Evolutionary conservation across 768 basidiomycete species (phyloP), one percentile per base, ranked within the genome.

Genomic region (Pholiota microspora): DNA sequence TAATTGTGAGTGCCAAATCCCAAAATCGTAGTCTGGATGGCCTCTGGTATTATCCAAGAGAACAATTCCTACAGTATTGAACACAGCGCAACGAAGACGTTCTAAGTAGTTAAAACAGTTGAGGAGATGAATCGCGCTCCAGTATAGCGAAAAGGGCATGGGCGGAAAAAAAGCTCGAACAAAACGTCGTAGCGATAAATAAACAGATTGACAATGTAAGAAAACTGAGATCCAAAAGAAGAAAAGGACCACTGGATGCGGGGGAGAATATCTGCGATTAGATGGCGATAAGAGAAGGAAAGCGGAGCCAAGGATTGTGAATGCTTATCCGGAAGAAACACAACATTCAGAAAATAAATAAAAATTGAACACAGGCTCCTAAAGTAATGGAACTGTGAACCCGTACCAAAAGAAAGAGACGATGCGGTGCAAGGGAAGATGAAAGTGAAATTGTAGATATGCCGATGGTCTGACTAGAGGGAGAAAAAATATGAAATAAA

Each of bases 401-500:
- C 27, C 35, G 45, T 24, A 40, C 18, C 15, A 12, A 35, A 45
- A 45, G 38, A 23, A 27, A 36, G 27, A 31, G 32, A 42, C 24
- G 31, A 42, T 21, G 35, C 12, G 16, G 34, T 31, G 29, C 25
- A 23, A 45, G 25, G 35, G 32, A 36, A 54, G 25, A 47, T 46
- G 29, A 27, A 54, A 31, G 6, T 35, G 29, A 29, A 45, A 48
- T 34, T 35, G 25, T 47, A 25, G 28, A 53, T 53, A 51, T 51
- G 51, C 51, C 46, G 46, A 18, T 51, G 15, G 29, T 36, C 1
- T 46, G 21, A 28, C 10, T 24, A 40, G 49, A 53, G 29, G 25
- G 47, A 49, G 40, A 51, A 25, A 48, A 42, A 57, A 56, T 47
- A 57, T 54, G 45, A 34, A 45, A 45, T 16, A 47, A 54, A 60